Base-by-base conservation (phyloP, 176 grass and related monocot genomes). In the Guadua angustifolia region DNA sequence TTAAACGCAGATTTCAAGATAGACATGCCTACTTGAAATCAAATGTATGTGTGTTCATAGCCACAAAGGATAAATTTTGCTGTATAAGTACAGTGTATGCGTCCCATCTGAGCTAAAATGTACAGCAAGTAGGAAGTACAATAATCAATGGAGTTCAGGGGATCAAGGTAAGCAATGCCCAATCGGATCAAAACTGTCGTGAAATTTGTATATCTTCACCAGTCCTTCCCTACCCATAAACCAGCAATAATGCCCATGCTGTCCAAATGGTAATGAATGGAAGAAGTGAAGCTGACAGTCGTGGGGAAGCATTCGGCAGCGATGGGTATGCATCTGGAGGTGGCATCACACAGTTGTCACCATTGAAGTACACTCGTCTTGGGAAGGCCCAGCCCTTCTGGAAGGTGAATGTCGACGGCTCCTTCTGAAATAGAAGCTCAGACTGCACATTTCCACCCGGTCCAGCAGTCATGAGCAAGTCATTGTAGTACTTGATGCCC, bases 401-500 rank as follows among this genome's bases (percentile, higher is more conserved):
- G 66, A 97, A 97, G 86, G 91, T 93, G 87, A 97, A 97, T 1
- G 74, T 81, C 2, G 58, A 77, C 0, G 80, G 74, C 22, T 97
- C 84, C 87, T 97, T 97, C 78, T 56, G 82, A 56, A 97, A 90
- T 56, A 97, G 87, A 83, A 97, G 89, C 15, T 97, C 94, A 8
- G 94, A 97, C 74, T 97, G 94, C 61, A 97, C 89, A 71, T 97
- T 97, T 24, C 94, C 94, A 71, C 84, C 46, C 9, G 82, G 94
- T 5, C 85, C 87, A 0, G 94, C 87, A 16, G 52, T 78, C 94
- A 88, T 86, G 39, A 97, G 89, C 36, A 97, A 5, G 76, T 97
- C 94, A 61, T 97, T 97, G 84, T 97, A 97, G 91, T 91, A 92
- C 69, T 94, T 97, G 78, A 94, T 73, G 21, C 94, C 94, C 94